Evolutionary conservation across 2,329 filamentous ascomycete genomes (phyloP), one percentile per base, ranked within the genome.

Genomic region (Fusarium foetens): DNA sequence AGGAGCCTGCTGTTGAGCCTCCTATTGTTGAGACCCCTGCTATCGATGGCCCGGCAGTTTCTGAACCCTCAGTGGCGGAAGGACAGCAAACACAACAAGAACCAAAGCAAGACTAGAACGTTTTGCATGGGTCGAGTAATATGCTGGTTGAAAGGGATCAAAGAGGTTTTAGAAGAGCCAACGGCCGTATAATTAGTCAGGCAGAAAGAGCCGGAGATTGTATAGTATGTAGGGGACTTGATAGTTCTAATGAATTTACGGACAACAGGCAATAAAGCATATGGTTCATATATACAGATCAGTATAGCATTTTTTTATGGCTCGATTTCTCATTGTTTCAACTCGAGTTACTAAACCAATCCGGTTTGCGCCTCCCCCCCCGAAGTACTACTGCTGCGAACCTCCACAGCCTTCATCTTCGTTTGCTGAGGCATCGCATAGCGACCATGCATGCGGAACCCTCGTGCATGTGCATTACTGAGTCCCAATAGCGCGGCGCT

Each of bases 401-500:
- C 36, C 10, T 45, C 46, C 1, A 53, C 25, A 6, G 21, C 46
- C 21, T 63, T 49, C 36, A 41, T 31, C 39, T 49, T 52, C 9
- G 66, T 58, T 23, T 59, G 66, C 58, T 78, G 72, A 8, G 77
- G 75, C 59, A 76, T 72, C 19, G 82, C 84, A 27, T 86, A 78
- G 19, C 87, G 82, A 1, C 87, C 88, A 69, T 89, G 83, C 79
- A 90, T 87, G 35, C 81, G 80, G 41, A 90, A 78, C 0, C 81
- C 80, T 36, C 81, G 83, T 1, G 84, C 84, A 57, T 84, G 80
- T 4, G 83, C 81, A 68, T 91, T 91, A 68, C 87, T 87, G 31
- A 89, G 71, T 5, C 86, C 86, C 17, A 91, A 78, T 36, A 90
- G 69, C 0, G 82, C 87, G 1, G 86, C 87, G 29, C 86, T 88